phyloP scores from a whole-genome alignment of 305 asterid species.

The Solanum chacoense region DNA sequence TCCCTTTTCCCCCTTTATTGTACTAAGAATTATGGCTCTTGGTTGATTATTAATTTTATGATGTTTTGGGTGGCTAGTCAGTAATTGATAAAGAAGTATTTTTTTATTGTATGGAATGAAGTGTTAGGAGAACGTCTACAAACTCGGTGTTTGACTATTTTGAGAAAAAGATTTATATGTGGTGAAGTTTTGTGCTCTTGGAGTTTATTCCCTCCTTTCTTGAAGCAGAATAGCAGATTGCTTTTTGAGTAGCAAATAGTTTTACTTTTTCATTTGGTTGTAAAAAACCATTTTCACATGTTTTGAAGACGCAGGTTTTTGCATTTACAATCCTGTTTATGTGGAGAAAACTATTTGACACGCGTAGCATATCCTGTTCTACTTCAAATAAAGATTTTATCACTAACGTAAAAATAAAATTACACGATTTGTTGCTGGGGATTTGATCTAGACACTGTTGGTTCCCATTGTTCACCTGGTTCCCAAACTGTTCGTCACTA shows the following conservation, averaged over 20 bases:
- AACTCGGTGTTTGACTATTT: background rate
- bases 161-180: background rate
- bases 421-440: background rate
- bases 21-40: background rate
- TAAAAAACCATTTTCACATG: background rate
- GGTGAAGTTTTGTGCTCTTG: background rate
- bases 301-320: background rate
- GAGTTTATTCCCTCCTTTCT: background rate
- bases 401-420: background rate
- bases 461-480: background rate
- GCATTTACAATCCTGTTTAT: background rate
- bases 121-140: background rate
- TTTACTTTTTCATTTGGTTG: background rate
- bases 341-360: background rate
- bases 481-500: background rate
- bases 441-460: background rate
- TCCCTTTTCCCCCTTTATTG: background rate
- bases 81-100: background rate
- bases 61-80: background rate
- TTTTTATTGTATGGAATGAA: background rate
- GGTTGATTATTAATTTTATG: background rate
- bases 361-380: background rate
- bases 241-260: background rate
- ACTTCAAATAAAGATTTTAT: background rate
- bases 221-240: background rate